These are phyloP conservation scores for Lyophyllum semitale DNA, from an alignment of 768 basidiomycete species.

Conservation along the genomic window DNA sequence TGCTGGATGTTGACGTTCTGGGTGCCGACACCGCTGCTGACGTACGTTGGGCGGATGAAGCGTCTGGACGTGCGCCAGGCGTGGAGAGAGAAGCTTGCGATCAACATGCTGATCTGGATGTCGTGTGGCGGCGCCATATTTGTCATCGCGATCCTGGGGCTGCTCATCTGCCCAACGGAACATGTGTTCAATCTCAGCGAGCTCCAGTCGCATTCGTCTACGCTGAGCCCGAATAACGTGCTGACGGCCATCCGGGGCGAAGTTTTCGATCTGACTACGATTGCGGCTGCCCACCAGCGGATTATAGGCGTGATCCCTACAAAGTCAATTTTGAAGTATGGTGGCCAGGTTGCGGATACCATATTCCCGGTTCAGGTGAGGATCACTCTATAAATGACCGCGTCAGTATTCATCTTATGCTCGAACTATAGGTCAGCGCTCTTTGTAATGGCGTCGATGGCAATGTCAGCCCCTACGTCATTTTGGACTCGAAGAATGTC, in stretches of 20 bases:
- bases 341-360: conserved; percentile 69
- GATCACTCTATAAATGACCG: no score
- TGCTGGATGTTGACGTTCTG: conserved; percentile 93
- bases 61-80: conserved; percentile 91
- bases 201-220: conserved; percentile 68
- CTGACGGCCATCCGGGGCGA: conserved; percentile 89
- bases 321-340: conserved; percentile 82
- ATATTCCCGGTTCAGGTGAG: conserved; percentile 93
- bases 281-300: conserved; percentile 68
- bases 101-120: conserved; percentile 97
- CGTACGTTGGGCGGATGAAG: conserved; percentile 87
- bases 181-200: conserved; percentile 86
- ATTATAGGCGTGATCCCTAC: conserved; percentile 71
- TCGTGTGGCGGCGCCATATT: conserved; percentile 87
- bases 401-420: conserved; percentile 1
- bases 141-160: conserved; percentile 86
- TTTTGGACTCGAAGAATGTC: conserved; percentile 74
- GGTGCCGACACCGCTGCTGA: conserved; percentile 74
- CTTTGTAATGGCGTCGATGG: conserved; percentile 88
- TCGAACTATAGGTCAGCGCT: conserved; percentile 69
- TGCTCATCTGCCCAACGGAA: conserved; percentile 91
- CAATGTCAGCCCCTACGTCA: conserved; percentile 81
- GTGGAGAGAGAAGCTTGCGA: conserved; percentile 95
- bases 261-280: conserved; percentile 81
- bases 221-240: conserved; percentile 69